These are phyloP conservation scores for Stephanodiscus minutulus DNA, from an alignment of 108 stramenopile species.

Conservation along the genomic window DNA sequence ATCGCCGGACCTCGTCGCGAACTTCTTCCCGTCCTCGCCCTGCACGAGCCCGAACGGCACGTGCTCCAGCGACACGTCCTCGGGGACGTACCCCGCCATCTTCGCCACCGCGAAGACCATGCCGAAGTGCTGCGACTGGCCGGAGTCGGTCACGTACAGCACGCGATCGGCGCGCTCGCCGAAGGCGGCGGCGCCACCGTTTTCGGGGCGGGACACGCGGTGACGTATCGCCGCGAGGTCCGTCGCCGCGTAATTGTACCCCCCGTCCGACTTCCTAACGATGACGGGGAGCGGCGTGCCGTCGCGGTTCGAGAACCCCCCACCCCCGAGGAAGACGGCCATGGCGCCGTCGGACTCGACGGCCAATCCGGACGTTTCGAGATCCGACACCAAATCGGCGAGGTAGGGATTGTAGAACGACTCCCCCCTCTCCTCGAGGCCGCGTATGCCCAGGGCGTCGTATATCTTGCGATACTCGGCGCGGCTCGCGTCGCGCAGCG, in stretches of 20 bases:
- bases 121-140: conserved; percentile 94
- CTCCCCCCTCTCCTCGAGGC: conserved; percentile 89
- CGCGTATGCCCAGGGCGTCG: conserved; percentile 70
- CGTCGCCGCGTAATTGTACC: conserved; percentile 98
- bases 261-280: conserved; percentile 96
- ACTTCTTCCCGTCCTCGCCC: conserved; percentile 98
- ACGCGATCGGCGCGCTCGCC: conserved; percentile 87
- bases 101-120: conserved; percentile 93
- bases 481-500: conserved; percentile 81
- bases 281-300: conserved; percentile 89
- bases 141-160: conserved; percentile 96
- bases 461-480: conserved; percentile 90
- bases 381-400: conserved; percentile 76
- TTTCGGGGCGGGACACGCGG: conserved; percentile 70
- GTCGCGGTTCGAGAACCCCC: conserved; percentile 83
- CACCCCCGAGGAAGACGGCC: conserved; percentile 86
- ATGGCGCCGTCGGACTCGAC: conserved; percentile 88
- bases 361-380: conserved; percentile 75
- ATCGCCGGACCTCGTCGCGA: conserved; percentile 96
- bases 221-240: conserved; percentile 97
- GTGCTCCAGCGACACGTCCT: conserved; percentile 83
- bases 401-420: conserved; percentile 97
- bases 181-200: conserved; percentile 48
- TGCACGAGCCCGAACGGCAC: conserved; percentile 98
- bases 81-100: conserved; percentile 74